These are phyloP conservation scores for Tanacetum coccineum DNA, from an alignment of 129 eudicot species.

Conservation along the genomic window DNA sequence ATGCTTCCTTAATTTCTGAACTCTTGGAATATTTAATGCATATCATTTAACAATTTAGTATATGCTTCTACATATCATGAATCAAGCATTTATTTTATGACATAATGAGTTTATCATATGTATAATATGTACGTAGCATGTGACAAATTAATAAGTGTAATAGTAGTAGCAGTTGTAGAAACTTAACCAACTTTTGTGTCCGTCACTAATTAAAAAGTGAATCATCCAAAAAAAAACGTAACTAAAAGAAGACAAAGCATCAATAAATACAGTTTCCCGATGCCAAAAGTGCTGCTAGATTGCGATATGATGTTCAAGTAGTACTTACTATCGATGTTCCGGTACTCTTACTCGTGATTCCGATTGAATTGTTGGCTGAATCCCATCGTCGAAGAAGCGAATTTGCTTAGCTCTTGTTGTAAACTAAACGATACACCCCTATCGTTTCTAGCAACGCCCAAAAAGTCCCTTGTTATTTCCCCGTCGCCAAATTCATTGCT, in stretches of 20 bases:
- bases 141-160: not conserved
- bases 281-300: constrained; percentile 21
- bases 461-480: constrained; percentile 29
- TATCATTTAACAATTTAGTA: not conserved
- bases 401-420: constrained; percentile 35
- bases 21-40: not conserved
- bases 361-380: constrained; percentile 34
- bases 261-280: constrained; percentile 16
- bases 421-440: constrained; percentile 28
- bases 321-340: not conserved
- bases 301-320: not conserved
- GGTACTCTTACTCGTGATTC: constrained; percentile 21
- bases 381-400: constrained; percentile 37
- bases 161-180: not conserved
- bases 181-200: not conserved
- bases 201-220: constrained; percentile 13
- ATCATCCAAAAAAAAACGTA: constrained; percentile 19
- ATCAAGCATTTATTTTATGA: not conserved
- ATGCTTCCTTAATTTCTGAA: not conserved
- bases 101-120: not conserved
- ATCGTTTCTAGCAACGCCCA: constrained; percentile 31
- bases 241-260: constrained; percentile 24
- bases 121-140: not conserved
- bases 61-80: not conserved
- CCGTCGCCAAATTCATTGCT: constrained; percentile 27